Evolutionary conservation across 2,329 filamentous ascomycete genomes (phyloP).

Genomic region (Ceratocystis smalleyi): DNA sequence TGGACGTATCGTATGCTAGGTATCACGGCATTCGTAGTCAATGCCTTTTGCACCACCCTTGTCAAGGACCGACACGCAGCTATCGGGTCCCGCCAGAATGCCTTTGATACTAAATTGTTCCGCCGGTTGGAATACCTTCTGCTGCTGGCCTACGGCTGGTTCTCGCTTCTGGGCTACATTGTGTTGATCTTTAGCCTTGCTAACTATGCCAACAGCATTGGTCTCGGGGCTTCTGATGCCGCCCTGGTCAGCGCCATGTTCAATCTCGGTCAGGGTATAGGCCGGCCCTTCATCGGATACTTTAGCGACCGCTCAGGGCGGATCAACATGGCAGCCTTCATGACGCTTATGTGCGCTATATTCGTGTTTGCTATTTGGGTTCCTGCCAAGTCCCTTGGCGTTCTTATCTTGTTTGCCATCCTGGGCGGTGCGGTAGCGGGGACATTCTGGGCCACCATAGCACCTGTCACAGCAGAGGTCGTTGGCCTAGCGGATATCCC

Average conservation of each 20-base stretch:
- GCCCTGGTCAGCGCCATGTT: conserved; percentile 58
- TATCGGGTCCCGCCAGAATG: conserved; percentile 49
- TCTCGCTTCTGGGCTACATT: conserved; percentile 58
- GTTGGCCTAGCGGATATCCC: conserved; percentile 55
- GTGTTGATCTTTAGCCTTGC: conserved; percentile 64
- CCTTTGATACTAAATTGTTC: conserved; percentile 51
- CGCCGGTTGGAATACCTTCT: conserved; percentile 46
- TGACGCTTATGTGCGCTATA: conserved; percentile 48
- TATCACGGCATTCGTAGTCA: conserved; percentile 48
- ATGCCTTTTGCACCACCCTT: conserved; percentile 45
- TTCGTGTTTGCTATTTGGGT: conserved; percentile 60
- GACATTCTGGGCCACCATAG: conserved; percentile 54
- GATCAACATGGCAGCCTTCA: conserved; percentile 53
- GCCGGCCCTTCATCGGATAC: conserved; percentile 56
- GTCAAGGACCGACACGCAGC: conserved; percentile 57
- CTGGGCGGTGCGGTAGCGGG: conserved; percentile 57
- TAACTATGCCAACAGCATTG: conserved; percentile 54
- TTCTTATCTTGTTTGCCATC: conserved; percentile 56
- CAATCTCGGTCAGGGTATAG: conserved; percentile 51
- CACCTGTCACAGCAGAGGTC: conserved; percentile 57
- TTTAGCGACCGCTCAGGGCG: conserved; percentile 55
- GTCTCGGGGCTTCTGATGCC: conserved; percentile 50
- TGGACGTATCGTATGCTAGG: conserved; percentile 55
- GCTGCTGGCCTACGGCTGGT: conserved; percentile 50
- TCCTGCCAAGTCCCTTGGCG: conserved; percentile 45